Percentiles rank a stretch among this genome's conserved stretches.
Conservation (phyloP, 2,329 filamentous ascomycete genomes). For the Hypocreales sp. region DNA sequence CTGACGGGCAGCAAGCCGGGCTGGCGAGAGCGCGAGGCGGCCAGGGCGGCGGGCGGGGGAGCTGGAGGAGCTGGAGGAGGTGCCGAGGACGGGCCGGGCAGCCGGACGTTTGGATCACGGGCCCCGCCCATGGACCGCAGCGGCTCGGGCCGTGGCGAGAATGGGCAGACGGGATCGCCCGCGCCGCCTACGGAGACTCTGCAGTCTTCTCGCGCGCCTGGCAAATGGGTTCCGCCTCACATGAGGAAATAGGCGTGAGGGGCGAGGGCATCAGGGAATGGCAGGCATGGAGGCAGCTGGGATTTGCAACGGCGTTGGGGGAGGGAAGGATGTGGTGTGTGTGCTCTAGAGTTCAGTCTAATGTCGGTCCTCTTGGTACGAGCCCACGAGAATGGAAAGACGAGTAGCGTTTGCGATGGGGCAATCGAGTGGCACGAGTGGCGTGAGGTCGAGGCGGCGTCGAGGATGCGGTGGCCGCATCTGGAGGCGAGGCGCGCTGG, state of each 20-base stretch:
- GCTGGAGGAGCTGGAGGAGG: constrained; percentile 15
- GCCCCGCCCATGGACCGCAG: constrained; percentile 26
- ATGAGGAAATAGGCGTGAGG: constrained; percentile 17
- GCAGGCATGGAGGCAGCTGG: too few species aligned
- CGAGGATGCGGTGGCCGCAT: too few species aligned
- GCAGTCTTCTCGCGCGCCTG: constrained; percentile 34
- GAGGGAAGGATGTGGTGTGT: constrained; percentile 17
- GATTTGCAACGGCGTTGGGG: too few species aligned
- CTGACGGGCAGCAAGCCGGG: constrained; percentile 47
- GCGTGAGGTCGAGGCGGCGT: too few species aligned
- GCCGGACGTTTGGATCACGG: constrained; percentile 18
- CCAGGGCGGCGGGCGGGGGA: constrained; percentile 20
- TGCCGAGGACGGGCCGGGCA: constrained; percentile 13
- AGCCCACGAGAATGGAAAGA: constrained; percentile 15
- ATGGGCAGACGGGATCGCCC: constrained; percentile 22
- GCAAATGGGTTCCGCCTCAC: constrained; percentile 44
- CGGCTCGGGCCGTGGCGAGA: constrained; percentile 26
- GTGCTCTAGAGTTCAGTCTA: constrained; percentile 22
- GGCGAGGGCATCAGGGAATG: too few species aligned
- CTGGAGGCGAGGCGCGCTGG: too few species aligned
- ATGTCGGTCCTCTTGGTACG: constrained; percentile 14
- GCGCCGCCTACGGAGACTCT: constrained; percentile 30
- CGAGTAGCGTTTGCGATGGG: too few species aligned
- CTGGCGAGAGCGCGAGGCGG: constrained; percentile 61
- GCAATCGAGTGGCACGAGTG: too few species aligned